These are phyloP conservation scores for Fusarium citri DNA, from an alignment of 2,329 filamentous ascomycete genomes.

Conservation along the genomic window DNA sequence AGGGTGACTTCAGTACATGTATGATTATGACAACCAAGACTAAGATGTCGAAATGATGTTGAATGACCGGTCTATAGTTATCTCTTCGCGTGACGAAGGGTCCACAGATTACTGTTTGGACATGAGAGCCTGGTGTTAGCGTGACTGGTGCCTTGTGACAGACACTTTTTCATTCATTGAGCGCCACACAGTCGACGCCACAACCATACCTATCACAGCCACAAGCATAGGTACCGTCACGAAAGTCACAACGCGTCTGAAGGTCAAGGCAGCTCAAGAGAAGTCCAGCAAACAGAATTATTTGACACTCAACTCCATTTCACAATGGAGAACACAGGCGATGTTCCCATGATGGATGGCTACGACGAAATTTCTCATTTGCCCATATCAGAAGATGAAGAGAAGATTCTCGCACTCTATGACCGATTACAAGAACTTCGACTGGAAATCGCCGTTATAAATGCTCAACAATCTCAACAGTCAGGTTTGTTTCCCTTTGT, in stretches of 20 bases:
- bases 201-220: constrained; percentile 25
- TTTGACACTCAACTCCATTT: background rate
- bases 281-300: background rate
- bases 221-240: constrained; percentile 2
- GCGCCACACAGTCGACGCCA: constrained; percentile 34
- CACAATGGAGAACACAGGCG: constrained; percentile 46
- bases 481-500: constrained; percentile 47
- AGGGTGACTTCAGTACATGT: constrained; percentile 24
- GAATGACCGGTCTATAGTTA: constrained; percentile 24
- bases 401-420: constrained; percentile 74
- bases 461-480: constrained; percentile 56
- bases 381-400: constrained; percentile 74
- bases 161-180: constrained; percentile 31
- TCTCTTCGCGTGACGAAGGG: constrained; percentile 46
- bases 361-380: constrained; percentile 56
- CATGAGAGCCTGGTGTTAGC: constrained; percentile 45
- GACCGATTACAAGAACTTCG: constrained; percentile 77
- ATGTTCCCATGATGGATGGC: constrained; percentile 45
- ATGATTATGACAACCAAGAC: constrained; percentile 26
- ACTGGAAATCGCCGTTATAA: constrained; percentile 76
- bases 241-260: constrained; percentile 19
- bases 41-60: constrained; percentile 20
- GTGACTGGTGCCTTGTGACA: constrained; percentile 51
- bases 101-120: constrained; percentile 28
- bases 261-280: background rate